phyloP scores from a whole-genome alignment of 306 rosid species.

The Prunus persica region Prunus_persica_NCBIv2 NC_034014.1:13323501-13324000 shows the following conservation, averaged over 20 bases:
- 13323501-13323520: not conserved
- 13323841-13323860: constrained; percentile 14
- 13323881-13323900: constrained; percentile 39
- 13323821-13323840: constrained; percentile 29
- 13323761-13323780: constrained; percentile 35
- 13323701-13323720: not conserved
- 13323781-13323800: constrained; percentile 28
- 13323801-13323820: constrained; percentile 52
- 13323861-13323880: constrained; percentile 47
- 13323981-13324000: not conserved
- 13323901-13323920: constrained; percentile 31
- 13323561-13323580: not conserved
- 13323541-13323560: not conserved
- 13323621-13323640: not conserved
- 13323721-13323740: not conserved
- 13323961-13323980: not conserved
- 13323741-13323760: not conserved
- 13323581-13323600: not conserved
- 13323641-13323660: not conserved
- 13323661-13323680: not conserved
- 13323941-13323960: not conserved
- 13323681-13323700: not conserved
- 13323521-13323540: not conserved
- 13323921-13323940: constrained; percentile 28
- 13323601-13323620: not conserved